A percentile compares a stretch with the other conserved stretches of the same genome.
Evolutionary conservation across 192 early-diverging fungal genomes (phyloP).

Genomic region (Coemansia sp.): DNA sequence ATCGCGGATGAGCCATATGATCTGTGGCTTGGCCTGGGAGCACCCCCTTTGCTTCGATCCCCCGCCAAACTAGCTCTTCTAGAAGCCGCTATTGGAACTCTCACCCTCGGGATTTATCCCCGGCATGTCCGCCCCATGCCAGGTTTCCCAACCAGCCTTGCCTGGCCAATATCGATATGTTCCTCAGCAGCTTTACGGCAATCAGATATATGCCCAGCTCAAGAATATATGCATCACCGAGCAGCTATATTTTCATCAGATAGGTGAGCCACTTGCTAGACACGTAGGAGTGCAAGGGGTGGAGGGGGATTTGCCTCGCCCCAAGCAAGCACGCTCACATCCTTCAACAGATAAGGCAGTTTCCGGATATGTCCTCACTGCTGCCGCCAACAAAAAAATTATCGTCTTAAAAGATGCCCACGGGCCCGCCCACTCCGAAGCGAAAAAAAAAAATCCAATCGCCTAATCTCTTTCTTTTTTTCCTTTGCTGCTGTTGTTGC

Average conservation of each 20-base stretch:
- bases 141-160: not conserved
- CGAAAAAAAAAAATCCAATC: not conserved
- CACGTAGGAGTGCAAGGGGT: not conserved
- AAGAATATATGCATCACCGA: not conserved
- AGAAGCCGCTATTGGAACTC: not conserved
- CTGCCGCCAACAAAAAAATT: not conserved
- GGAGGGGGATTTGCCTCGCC: not conserved
- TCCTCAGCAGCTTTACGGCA: not conserved
- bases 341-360: not conserved
- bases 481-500: not conserved
- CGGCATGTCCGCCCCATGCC: not conserved
- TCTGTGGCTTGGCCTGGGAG: not conserved
- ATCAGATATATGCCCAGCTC: not conserved
- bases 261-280: not conserved
- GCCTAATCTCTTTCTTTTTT: not conserved
- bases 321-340: not conserved
- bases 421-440: not conserved
- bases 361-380: not conserved
- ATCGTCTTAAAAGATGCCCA: not conserved
- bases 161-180: not conserved
- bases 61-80: not conserved
- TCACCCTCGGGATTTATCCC: not conserved
- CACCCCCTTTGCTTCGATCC: not conserved
- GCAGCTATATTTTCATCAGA: not conserved
- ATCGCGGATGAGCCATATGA: not conserved